Conservation (phyloP, 1,284 basidiomycete species). For the Cutaneotrichosporon sp. region DNA sequence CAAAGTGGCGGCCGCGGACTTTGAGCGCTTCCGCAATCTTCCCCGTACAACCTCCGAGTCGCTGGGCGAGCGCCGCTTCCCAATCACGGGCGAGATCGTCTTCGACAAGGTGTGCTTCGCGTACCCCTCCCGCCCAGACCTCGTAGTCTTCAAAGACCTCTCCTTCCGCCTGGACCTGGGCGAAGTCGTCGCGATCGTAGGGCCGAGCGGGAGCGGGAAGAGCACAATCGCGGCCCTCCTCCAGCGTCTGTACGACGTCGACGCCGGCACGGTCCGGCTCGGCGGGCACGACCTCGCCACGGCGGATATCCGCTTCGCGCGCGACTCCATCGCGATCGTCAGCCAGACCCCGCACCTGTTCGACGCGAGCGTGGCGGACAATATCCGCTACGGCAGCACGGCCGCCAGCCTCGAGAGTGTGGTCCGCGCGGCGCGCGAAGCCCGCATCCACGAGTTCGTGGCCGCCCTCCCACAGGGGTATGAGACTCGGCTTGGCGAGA, state of each 20-base stretch:
- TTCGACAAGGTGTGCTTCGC: constrained; percentile 71
- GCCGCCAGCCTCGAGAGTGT: constrained; percentile 60
- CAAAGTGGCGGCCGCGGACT: constrained; percentile 71
- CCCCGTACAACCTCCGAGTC: constrained; percentile 59
- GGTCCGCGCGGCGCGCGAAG: constrained; percentile 63
- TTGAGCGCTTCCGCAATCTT: constrained; percentile 64
- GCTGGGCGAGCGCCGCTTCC: constrained; percentile 61
- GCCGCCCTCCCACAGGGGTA: constrained; percentile 71
- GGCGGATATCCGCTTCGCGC: constrained; percentile 66
- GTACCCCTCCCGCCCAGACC: constrained; percentile 74
- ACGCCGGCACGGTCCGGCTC: constrained; percentile 57
- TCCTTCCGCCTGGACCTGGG: constrained; percentile 62
- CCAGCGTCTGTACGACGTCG: constrained; percentile 79
- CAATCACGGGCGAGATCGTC: constrained; percentile 60
- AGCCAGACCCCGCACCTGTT: constrained; percentile 81
- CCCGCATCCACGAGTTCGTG: constrained; percentile 80
- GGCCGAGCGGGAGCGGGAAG: constrained; percentile 81
- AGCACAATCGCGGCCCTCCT: constrained; percentile 77
- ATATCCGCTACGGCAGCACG: constrained; percentile 73
- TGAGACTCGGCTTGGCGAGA: constrained; percentile 80
- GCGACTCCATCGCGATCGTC: constrained; percentile 79
- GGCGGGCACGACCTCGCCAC: constrained; percentile 52
- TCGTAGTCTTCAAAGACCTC: constrained; percentile 63
- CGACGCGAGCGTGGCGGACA: constrained; percentile 74
- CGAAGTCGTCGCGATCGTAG: constrained; percentile 82